Evolutionary conservation across 257 asterid species (phyloP).

Genomic region (Solanum etuberosum): DNA sequence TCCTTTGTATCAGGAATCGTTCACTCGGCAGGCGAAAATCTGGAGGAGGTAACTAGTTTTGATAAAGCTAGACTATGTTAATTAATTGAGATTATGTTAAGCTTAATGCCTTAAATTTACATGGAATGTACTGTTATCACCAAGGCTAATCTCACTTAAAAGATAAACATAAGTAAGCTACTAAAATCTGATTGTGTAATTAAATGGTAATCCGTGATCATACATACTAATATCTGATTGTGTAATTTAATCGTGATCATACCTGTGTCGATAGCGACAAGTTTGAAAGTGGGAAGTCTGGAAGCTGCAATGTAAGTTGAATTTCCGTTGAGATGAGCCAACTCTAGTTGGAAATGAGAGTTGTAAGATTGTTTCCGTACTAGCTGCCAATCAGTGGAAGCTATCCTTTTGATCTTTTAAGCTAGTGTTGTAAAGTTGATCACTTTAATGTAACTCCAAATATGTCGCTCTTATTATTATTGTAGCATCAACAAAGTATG

Average conservation of each 20-base stretch:
- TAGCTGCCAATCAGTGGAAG: not conserved
- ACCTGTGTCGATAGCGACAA: not conserved
- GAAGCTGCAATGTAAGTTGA: not conserved
- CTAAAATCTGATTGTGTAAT: not conserved
- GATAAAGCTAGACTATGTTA: not conserved
- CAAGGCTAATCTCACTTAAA: not conserved
- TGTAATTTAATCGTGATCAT: not conserved
- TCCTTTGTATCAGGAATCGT: constrained; percentile 57
- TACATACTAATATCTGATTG: not conserved
- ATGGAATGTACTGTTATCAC: not conserved
- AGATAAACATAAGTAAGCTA: not conserved
- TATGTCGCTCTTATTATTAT: not conserved
- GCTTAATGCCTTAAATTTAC: not conserved
- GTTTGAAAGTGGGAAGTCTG: not conserved
- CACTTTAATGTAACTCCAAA: not conserved
- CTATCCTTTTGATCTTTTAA: not conserved
- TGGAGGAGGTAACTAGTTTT: constrained; percentile 59
- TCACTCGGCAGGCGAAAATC: constrained; percentile 86
- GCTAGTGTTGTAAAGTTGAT: not conserved
- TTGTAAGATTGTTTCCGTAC: not conserved
- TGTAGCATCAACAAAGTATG: not conserved
- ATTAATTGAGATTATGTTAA: not conserved
- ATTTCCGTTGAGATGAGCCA: not conserved
- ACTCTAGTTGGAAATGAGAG: not conserved
- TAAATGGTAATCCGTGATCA: not conserved